These are phyloP conservation scores for Cardamine occulta DNA, from an alignment of 345 rosid genomes.

Conservation along the genomic window DNA sequence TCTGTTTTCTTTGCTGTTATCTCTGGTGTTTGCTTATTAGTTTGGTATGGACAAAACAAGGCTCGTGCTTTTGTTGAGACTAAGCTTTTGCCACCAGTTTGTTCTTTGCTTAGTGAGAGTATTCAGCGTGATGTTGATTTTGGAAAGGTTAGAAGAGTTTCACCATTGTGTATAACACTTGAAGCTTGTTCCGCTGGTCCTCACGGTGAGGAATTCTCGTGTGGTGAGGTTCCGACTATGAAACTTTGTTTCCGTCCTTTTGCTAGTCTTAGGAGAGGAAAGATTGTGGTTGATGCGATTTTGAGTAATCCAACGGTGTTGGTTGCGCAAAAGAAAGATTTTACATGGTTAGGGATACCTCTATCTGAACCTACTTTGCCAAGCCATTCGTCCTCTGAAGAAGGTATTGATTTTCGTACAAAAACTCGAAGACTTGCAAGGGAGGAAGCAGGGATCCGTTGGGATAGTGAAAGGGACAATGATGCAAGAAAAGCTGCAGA, in stretches of 20 bases:
- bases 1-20: constrained; percentile 69
- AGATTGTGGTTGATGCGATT: constrained; percentile 86
- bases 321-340: constrained; percentile 87
- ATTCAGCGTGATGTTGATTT: constrained; percentile 81
- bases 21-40: constrained; percentile 84
- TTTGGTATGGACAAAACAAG: constrained; percentile 86
- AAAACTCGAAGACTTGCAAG: constrained; percentile 73
- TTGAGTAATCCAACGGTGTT: constrained; percentile 69
- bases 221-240: constrained; percentile 84
- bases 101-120: constrained; percentile 73
- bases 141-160: constrained; percentile 82
- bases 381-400: constrained; percentile 73
- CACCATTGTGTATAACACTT: constrained; percentile 80
- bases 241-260: constrained; percentile 82
- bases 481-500: constrained; percentile 81
- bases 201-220: constrained; percentile 79
- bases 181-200: constrained; percentile 85
- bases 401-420: constrained; percentile 94
- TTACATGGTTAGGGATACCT: constrained; percentile 91
- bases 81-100: constrained; percentile 86
- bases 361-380: constrained; percentile 58
- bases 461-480: constrained; percentile 68
- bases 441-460: constrained; percentile 68
- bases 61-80: constrained; percentile 71
- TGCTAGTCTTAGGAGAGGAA: constrained; percentile 87